A percentile compares a stretch with the other conserved stretches of the same genome.
These are phyloP conservation scores for Salix udensis DNA, from an alignment of 345 rosid genomes.

Conservation along the genomic window DNA sequence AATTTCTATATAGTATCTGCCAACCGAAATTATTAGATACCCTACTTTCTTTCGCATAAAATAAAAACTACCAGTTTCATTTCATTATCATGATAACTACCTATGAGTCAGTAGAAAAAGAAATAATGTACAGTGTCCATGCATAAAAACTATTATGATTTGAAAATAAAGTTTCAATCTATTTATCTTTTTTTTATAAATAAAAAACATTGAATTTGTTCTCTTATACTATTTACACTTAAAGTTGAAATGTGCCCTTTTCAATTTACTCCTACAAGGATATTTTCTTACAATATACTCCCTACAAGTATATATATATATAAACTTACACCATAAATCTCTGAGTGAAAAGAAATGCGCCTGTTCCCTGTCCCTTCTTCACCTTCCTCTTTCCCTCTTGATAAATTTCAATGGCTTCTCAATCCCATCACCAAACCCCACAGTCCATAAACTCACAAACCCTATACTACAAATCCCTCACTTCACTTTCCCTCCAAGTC, in stretches of 20 bases:
- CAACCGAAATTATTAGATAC: not conserved
- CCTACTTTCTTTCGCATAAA: no score
- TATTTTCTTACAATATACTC: no score
- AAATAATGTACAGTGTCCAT: no score
- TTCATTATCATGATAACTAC: no score
- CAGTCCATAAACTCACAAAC: constrained; percentile 41
- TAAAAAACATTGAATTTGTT: not conserved
- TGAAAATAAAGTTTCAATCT: not conserved
- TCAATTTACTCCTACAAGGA: no score
- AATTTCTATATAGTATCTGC: not conserved
- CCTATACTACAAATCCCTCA: constrained; percentile 45
- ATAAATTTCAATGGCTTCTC: not conserved
- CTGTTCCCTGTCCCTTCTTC: not conserved
- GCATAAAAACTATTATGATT: not conserved
- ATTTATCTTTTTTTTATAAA: no score
- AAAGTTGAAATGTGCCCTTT: not conserved
- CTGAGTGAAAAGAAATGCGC: not conserved
- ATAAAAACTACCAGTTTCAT: no score
- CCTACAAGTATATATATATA: no score
- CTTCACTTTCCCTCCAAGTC: constrained; percentile 25
- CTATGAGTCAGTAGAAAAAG: no score
- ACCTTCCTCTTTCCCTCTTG: not conserved
- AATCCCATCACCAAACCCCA: not conserved
- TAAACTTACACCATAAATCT: not conserved
- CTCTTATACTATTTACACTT: not conserved